Conservation (phyloP, 2,329 filamentous ascomycete species). For the Monosporascus sp. region DNA sequence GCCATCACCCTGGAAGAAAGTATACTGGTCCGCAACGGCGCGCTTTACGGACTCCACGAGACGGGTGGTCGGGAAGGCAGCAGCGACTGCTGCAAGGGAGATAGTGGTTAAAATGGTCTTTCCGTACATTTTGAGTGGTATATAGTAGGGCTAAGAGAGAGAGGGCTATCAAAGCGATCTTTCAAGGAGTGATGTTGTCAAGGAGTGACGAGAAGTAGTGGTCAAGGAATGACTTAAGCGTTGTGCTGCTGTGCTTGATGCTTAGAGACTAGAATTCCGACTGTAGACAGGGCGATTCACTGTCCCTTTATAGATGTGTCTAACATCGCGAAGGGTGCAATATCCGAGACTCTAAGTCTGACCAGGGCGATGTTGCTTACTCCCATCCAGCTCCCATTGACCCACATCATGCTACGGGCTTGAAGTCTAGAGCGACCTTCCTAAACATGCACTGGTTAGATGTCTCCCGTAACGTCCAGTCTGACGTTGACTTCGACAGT, state of each 20-base stretch:
- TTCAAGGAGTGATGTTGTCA: neutral
- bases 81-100: neutral
- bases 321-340: neutral
- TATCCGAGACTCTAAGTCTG: neutral
- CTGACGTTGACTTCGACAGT: too few relatives aligned
- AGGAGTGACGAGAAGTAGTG: neutral
- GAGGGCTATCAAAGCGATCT: neutral
- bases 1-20: slow-evolving; percentile 8
- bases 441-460: neutral
- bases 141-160: neutral
- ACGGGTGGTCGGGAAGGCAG: neutral
- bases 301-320: neutral
- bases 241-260: neutral
- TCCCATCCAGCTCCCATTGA: neutral
- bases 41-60: slow-evolving; percentile 70
- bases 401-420: neutral
- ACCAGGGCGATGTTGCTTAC: neutral
- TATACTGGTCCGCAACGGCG: slow-evolving; percentile 44
- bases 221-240: neutral
- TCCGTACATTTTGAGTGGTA: neutral
- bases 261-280: neutral
- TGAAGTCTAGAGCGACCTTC: neutral
- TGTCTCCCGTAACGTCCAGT: too few relatives aligned
- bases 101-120: neutral
- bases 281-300: neutral